phyloP scores from a whole-genome alignment of 2,329 filamentous ascomycete genomes.

The Lasiodiplodia hormozganensis region DNA sequence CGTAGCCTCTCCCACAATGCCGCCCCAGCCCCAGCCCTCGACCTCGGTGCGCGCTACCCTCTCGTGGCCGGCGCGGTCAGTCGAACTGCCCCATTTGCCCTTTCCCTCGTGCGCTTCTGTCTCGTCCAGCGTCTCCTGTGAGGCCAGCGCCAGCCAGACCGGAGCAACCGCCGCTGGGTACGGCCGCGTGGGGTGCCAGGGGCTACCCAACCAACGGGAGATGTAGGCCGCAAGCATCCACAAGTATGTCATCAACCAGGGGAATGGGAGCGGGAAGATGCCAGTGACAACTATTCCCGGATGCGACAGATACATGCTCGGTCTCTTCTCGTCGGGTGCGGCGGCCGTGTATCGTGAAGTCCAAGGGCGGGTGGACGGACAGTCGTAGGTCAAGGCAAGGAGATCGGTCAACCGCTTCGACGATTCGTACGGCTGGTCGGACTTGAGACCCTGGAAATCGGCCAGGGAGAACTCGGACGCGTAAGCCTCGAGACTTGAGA shows the following conservation, averaged over 20 bases:
- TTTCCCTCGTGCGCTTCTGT: slow-evolving; percentile 59
- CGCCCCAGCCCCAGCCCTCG: slow-evolving; percentile 78
- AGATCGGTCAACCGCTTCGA: slow-evolving; percentile 88
- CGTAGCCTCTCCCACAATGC: slow-evolving; percentile 58
- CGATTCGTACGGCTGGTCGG: slow-evolving; percentile 76
- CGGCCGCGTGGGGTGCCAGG: slow-evolving; percentile 81
- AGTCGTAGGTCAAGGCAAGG: slow-evolving; percentile 73
- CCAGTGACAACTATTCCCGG: slow-evolving; percentile 86
- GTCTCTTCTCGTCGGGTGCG: slow-evolving; percentile 42
- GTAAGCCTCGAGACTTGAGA: slow-evolving; percentile 79
- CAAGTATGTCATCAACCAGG: slow-evolving; percentile 70
- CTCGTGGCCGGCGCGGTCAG: slow-evolving; percentile 63
- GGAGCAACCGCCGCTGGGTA: slow-evolving; percentile 80
- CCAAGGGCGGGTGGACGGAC: slow-evolving; percentile 68
- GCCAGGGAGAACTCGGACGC: slow-evolving; percentile 63
- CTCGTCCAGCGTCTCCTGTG: slow-evolving; percentile 67
- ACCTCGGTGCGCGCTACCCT: slow-evolving; percentile 80
- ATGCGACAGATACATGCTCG: slow-evolving; percentile 79
- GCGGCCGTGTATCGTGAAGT: slow-evolving; percentile 63
- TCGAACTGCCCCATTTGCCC: slow-evolving; percentile 86
- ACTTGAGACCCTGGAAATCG: slow-evolving; percentile 78
- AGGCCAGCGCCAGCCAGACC: slow-evolving; percentile 77
- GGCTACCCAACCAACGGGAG: slow-evolving; percentile 79
- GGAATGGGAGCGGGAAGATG: slow-evolving; percentile 78
- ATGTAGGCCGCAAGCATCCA: slow-evolving; percentile 70